A percentile compares a stretch with the other conserved stretches of the same genome.
phyloP scores from a whole-genome alignment of 345 rosid species.

The Moricandia arvensis region DNA sequence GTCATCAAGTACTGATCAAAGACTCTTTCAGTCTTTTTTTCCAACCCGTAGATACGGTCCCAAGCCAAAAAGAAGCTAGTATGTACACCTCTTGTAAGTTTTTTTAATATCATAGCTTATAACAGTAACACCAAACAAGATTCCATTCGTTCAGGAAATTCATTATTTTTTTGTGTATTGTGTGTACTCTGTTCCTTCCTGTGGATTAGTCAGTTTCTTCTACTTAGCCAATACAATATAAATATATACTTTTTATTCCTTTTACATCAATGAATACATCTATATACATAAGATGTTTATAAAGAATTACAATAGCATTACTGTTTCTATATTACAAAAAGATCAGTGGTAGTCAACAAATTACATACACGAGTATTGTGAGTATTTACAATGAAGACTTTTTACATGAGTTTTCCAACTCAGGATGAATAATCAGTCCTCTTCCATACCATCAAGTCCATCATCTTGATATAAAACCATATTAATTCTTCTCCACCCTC shows the following conservation, averaged over 20 bases:
- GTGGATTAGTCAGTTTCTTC: background rate
- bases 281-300: background rate
- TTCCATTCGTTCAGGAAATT: constrained; percentile 20
- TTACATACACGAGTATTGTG: constrained; percentile 22
- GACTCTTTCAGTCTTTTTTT: background rate
- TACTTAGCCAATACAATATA: background rate
- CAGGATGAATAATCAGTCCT: constrained; percentile 1
- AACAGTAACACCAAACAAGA: constrained; percentile 27
- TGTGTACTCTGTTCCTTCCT: constrained; percentile 5
- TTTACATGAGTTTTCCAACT: constrained; percentile 14
- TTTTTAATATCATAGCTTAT: constrained; percentile 26
- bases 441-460: constrained; percentile 15
- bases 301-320: constrained; percentile 13
- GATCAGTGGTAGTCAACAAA: constrained; percentile 22
- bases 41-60: constrained; percentile 28
- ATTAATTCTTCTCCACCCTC: background rate
- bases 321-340: constrained; percentile 21
- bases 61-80: constrained; percentile 4
- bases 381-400: constrained; percentile 31
- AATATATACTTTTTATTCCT: background rate
- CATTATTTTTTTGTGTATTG: constrained; percentile 18
- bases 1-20: constrained; percentile 67
- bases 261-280: background rate
- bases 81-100: constrained; percentile 36
- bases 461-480: background rate